phyloP scores from a whole-genome alignment of 2,329 filamentous ascomycete genomes.

The Alternaria triticimaculans region DNA sequence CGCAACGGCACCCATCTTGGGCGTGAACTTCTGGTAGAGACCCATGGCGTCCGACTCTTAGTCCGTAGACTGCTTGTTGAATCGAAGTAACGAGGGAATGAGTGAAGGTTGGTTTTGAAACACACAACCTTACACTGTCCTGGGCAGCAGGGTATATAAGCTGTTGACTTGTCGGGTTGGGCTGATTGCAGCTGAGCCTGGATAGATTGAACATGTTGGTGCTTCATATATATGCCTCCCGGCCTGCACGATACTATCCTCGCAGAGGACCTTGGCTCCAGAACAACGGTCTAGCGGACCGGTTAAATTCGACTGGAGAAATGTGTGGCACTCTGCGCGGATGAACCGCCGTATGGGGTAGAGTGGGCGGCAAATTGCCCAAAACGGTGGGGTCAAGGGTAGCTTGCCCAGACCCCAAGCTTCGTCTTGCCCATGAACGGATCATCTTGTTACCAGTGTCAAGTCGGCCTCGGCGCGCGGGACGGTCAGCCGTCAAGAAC shows the following conservation, averaged over 20 bases:
- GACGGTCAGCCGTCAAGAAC: slow-evolving; percentile 10
- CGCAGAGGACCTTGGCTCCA: slow-evolving; percentile 24
- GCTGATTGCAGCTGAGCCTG: slow-evolving; percentile 24
- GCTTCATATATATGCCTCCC: slow-evolving; percentile 37
- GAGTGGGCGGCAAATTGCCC: slow-evolving; percentile 21
- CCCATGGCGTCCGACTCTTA: slow-evolving; percentile 25
- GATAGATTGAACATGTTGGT: slow-evolving; percentile 20
- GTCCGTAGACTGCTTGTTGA: slow-evolving; percentile 5
- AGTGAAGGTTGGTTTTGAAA: slow-evolving; percentile 16
- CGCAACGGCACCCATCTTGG: slow-evolving; percentile 26
- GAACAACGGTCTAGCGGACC: slow-evolving; percentile 36
- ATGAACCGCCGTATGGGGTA: slow-evolving; percentile 29
- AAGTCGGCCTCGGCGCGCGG: slow-evolving; percentile 15
- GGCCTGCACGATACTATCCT: slow-evolving; percentile 14
- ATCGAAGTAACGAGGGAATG: slow-evolving; percentile 11
- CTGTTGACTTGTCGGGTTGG: slow-evolving; percentile 17
- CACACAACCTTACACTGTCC: slow-evolving; percentile 18
- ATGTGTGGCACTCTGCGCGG: slow-evolving; percentile 27
- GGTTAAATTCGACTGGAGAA: slow-evolving; percentile 35
- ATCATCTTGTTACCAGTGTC: slow-evolving; percentile 3
- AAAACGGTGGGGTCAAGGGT: slow-evolving; percentile 18
- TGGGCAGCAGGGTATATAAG: slow-evolving; percentile 26
- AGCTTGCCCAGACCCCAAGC: slow-evolving; percentile 10
- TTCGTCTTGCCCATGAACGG: slow-evolving; percentile 7
- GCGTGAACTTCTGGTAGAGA: slow-evolving; percentile 26